phyloP scores from a whole-genome alignment of 2,329 filamentous ascomycete genomes.

The Xylaria arbuscula region DNA sequence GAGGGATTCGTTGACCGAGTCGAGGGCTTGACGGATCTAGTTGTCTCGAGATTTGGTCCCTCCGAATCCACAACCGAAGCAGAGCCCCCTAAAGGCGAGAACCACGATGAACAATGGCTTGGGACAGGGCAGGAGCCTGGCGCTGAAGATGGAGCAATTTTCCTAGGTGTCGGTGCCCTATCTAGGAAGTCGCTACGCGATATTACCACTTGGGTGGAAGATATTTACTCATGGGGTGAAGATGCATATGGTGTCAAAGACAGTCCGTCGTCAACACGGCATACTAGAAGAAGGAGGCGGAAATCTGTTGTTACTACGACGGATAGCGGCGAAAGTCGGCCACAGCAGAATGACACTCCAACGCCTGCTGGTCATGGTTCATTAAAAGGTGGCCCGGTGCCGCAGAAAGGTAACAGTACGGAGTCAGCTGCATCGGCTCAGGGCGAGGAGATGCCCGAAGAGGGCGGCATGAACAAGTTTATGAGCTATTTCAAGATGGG shows the following conservation, averaged over 20 bases:
- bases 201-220: conserved; percentile 87
- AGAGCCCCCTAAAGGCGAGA: conserved; percentile 47
- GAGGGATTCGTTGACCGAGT: conserved; percentile 85
- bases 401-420: conserved; percentile 22
- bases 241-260: conserved; percentile 87
- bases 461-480: conserved; percentile 63
- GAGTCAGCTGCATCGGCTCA: conserved; percentile 19
- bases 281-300: conserved; percentile 55
- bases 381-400: conserved; percentile 22
- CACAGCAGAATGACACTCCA: conserved; percentile 25
- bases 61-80: conserved; percentile 48
- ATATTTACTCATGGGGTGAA: conserved; percentile 84
- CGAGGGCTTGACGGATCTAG: conserved; percentile 85
- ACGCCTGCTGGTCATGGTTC: conserved; percentile 18
- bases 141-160: conserved; percentile 84
- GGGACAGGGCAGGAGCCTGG: conserved; percentile 75
- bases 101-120: conserved; percentile 70
- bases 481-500: conserved; percentile 74
- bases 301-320: conserved; percentile 42
- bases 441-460: conserved; percentile 46
- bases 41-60: conserved; percentile 85
- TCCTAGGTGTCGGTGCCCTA: conserved; percentile 81
- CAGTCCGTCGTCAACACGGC: conserved; percentile 75
- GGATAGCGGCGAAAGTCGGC: conserved; percentile 13
- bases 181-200: conserved; percentile 77